These are phyloP conservation scores for Artemisia argyi DNA, from an alignment of 129 eudicot genomes.

Conservation along the genomic window DNA sequence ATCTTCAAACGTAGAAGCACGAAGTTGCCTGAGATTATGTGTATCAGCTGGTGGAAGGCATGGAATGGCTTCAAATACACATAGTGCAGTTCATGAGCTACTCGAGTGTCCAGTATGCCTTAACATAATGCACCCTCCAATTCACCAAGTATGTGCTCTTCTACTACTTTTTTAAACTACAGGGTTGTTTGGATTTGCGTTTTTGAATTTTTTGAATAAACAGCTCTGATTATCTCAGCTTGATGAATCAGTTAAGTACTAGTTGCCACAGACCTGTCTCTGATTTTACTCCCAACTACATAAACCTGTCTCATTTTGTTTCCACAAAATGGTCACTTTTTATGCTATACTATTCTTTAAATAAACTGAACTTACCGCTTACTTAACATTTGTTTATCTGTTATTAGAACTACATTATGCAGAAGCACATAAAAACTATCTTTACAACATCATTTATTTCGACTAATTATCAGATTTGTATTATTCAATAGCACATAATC, in stretches of 20 bases:
- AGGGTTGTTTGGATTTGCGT: constrained; percentile 1
- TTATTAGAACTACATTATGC: neutral
- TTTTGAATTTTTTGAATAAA: neutral
- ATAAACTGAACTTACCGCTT: too few species aligned
- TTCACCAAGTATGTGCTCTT: constrained; percentile 56
- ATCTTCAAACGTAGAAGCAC: constrained; percentile 41
- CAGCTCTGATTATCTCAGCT: neutral
- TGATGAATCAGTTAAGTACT: neutral
- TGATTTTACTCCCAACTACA: too few species aligned
- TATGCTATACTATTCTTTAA: too few species aligned
- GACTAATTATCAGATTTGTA: neutral
- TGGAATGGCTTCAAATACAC: constrained; percentile 49
- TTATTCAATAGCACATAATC: neutral
- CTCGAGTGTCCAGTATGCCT: constrained; percentile 74
- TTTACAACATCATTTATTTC: neutral
- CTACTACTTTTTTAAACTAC: neutral
- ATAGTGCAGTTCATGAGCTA: constrained; percentile 63
- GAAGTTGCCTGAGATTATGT: constrained; percentile 44
- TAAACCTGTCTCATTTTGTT: too few species aligned
- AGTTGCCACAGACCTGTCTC: too few species aligned
- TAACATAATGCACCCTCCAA: constrained; percentile 72
- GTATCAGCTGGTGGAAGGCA: constrained; percentile 37
- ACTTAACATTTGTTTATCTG: neutral
- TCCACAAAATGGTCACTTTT: too few species aligned
- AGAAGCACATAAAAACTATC: neutral